Percentiles rank a stretch among this genome's conserved stretches.
phyloP scores from a whole-genome alignment of 2,329 filamentous ascomycete genomes.

The Nigrograna mackinnonii region DNA sequence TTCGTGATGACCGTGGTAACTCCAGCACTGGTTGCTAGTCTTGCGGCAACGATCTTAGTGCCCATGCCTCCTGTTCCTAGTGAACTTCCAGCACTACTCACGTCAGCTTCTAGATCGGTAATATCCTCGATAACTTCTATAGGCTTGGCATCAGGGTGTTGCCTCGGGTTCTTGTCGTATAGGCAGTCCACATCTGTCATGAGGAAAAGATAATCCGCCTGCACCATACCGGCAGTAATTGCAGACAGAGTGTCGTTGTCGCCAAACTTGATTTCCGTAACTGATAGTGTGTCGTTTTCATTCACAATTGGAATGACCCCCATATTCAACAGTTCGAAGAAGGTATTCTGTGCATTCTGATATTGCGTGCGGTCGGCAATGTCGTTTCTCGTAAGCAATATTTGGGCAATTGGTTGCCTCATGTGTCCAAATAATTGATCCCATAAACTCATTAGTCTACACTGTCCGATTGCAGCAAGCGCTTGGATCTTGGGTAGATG shows the following conservation, averaged over 20 bases:
- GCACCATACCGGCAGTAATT: conserved; percentile 95
- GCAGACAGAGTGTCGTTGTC: conserved; percentile 98
- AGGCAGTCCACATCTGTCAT: conserved; percentile 99
- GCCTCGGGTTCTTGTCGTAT: conserved; percentile 93
- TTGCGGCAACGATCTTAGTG: conserved; percentile 93
- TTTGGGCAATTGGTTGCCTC: conserved; percentile 89
- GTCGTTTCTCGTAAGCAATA: conserved; percentile 91
- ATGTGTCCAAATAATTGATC: conserved; percentile 89
- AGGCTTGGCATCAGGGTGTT: conserved; percentile 79
- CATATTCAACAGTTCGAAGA: conserved; percentile 87
- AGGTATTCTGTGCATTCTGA: conserved; percentile 94
- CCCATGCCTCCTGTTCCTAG: conserved; percentile 96
- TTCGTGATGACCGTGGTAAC: conserved; percentile 95
- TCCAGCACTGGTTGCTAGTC: conserved; percentile 88
- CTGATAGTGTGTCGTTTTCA: conserved; percentile 95
- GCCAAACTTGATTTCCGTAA: conserved; percentile 98
- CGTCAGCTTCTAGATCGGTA: conserved; percentile 78
- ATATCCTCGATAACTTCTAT: conserved; percentile 96
- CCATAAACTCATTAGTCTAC: conserved; percentile 92
- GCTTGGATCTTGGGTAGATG: conserved; percentile 90
- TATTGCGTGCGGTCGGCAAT: conserved; percentile 97
- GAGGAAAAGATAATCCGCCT: conserved; percentile 93
- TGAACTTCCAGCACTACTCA: conserved; percentile 85
- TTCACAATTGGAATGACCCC: conserved; percentile 98
- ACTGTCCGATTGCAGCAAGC: conserved; percentile 93